Base-by-base conservation (phyloP, 345 rosid genomes). In the Citrus hindsii region DNA sequence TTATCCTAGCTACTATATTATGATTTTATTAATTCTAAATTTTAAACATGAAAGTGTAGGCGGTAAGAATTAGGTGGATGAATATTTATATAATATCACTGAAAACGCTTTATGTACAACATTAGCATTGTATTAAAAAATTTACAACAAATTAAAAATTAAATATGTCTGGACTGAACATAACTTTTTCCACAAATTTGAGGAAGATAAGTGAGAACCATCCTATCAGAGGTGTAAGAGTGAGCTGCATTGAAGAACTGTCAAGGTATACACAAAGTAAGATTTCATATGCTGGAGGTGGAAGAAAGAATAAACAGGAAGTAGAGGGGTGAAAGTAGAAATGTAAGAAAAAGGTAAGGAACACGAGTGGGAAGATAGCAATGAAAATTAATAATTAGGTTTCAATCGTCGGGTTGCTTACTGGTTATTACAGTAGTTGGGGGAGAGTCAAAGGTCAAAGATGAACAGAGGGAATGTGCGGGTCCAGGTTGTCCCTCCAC, bases 381-480 rank as follows among this genome's bases (percentile, higher is more conserved):
- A 53, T 22, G 42, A n/a, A 65, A 60, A 55, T 55, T 28, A 80
- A 77, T 74, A 69, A 83, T 67, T 74, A 77, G 67, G 83, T 78
- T 61, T 24, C 71, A 76, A 71, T 79, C 63, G 88, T 77, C 79
- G 13, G 78, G 21, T 67, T 64, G 32, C 61, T 46, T 14, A 69
- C 51, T 46, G 3, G 51, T 13, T 46, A 46, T 33, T 22, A 61
- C 61, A 37, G 67, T 32, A 4, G 48, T 21, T 78, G 67, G 75
- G 77, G 79, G 78, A 3, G 35, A 68, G 93, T 90, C 93, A 88
- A 90, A 69, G 89, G 92, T 90, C 90, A 88, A 87, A 87, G 89
- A 65, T 30, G 65, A 72, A 76, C 75, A 67, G 65, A 76, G 69
- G 76, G 86, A 79, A 83, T 86, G 87, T 76, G 93, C 68, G 92